Conservation (phyloP, 306 rosid genomes). For the Erythrophleum fordii region DNA sequence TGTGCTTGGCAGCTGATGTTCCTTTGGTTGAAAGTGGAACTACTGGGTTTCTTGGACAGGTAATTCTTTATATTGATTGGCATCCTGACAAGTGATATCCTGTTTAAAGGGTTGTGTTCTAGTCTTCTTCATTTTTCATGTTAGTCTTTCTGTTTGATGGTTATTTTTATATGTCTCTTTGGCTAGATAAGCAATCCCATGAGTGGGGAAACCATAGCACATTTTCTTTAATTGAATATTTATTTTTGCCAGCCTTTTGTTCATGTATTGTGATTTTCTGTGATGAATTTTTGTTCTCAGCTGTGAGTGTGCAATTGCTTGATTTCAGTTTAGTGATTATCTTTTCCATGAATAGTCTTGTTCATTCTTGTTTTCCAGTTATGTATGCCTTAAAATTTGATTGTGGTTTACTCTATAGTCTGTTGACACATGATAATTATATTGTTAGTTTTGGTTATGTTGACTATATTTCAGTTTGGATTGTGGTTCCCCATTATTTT, state of each 20-base stretch:
- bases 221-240: background rate
- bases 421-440: background rate
- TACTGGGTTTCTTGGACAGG: conserved; percentile 99
- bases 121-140: background rate
- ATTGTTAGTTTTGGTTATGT: background rate
- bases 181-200: background rate
- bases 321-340: background rate
- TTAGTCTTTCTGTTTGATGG: background rate
- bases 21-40: conserved; percentile 98
- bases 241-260: background rate
- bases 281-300: background rate
- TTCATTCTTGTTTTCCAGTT: background rate
- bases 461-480: background rate
- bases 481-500: conserved; percentile 1
- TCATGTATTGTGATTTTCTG: background rate
- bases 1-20: conserved; percentile 92
- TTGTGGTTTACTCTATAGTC: background rate
- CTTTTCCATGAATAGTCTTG: background rate
- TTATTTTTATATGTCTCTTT: conserved; percentile 11
- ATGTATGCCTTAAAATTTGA: background rate
- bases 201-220: background rate
- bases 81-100: background rate
- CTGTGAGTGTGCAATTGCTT: background rate
- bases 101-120: conserved; percentile 1
- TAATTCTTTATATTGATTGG: conserved; percentile 43